phyloP scores from a whole-genome alignment of 306 rosid species.

The Quercus mongolica region DNA sequence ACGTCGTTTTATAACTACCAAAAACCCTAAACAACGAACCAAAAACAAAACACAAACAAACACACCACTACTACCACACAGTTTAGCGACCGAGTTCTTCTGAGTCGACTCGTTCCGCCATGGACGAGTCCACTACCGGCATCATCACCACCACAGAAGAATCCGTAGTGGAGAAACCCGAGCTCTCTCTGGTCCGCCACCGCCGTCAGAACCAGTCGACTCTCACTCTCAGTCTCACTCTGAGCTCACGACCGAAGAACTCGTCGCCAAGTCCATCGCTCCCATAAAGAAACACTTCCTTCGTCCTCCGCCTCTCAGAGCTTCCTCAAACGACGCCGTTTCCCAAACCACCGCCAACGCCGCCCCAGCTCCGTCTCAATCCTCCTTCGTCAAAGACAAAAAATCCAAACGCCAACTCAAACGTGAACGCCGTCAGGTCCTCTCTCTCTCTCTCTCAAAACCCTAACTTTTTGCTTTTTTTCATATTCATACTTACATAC shows the following conservation, averaged over 20 bases:
- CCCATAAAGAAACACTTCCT: constrained; percentile 67
- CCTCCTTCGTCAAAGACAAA: constrained; percentile 57
- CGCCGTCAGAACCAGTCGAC: constrained; percentile 1
- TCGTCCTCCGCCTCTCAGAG: constrained; percentile 59
- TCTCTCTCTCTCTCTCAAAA: not conserved
- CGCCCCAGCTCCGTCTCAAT: constrained; percentile 12
- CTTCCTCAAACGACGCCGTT: constrained; percentile 29
- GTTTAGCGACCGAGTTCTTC: not conserved
- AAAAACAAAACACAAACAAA: not conserved
- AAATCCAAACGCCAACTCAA: constrained; percentile 94
- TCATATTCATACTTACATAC: too few species aligned
- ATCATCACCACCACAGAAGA: too few species aligned
- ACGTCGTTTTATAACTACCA: not conserved
- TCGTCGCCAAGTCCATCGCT: constrained; percentile 73
- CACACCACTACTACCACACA: not conserved
- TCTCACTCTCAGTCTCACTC: not conserved
- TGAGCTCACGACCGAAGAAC: constrained; percentile 50
- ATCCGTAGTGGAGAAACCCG: not conserved
- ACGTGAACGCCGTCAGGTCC: constrained; percentile 88
- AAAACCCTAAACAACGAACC: not conserved
- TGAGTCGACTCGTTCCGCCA: constrained; percentile 19
- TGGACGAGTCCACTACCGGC: constrained; percentile 24
- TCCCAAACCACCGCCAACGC: constrained; percentile 24
- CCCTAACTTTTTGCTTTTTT: too few species aligned
- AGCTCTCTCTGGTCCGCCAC: not conserved